Conservation (phyloP, 192 early-diverging fungal genomes). For the Podila horticola region DNA sequence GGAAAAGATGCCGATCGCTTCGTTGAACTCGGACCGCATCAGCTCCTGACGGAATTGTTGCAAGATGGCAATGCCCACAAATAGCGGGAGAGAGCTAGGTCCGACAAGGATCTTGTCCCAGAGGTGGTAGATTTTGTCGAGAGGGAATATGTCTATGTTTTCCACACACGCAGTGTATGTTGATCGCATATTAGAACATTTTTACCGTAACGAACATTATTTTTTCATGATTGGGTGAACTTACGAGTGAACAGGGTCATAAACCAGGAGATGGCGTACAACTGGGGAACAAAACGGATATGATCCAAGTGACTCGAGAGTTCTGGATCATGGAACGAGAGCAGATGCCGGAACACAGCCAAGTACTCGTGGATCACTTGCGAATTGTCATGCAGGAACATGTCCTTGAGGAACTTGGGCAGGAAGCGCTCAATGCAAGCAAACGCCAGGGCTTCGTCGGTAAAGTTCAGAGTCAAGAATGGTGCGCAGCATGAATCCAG, state of each 20-base stretch:
- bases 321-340: conserved; percentile 80
- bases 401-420: conserved; percentile 71
- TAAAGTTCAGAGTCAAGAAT: conserved; percentile 80
- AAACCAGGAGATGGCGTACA: conserved; percentile 88
- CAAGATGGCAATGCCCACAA: conserved; percentile 76
- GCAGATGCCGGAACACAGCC: conserved; percentile 69
- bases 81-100: conserved; percentile 70
- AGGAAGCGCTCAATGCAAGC: conserved; percentile 72
- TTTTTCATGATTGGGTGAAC: conserved; percentile 2
- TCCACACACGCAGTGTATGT: not conserved
- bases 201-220: not conserved
- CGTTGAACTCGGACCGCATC: conserved; percentile 77
- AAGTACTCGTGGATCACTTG: conserved; percentile 77
- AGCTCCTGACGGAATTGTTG: conserved; percentile 71
- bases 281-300: conserved; percentile 73
- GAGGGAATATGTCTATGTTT: conserved; percentile 76
- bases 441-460: conserved; percentile 80
- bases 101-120: conserved; percentile 83
- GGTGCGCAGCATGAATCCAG: conserved; percentile 81
- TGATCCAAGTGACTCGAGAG: conserved; percentile 69
- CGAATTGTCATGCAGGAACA: conserved; percentile 79
- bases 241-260: conserved; percentile 86
- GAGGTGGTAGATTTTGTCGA: conserved; percentile 83
- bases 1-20: conserved; percentile 57
- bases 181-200: not conserved